Evolutionary conservation across 257 asterid genomes (phyloP).

Genomic region (Solanum medicagineum): DNA sequence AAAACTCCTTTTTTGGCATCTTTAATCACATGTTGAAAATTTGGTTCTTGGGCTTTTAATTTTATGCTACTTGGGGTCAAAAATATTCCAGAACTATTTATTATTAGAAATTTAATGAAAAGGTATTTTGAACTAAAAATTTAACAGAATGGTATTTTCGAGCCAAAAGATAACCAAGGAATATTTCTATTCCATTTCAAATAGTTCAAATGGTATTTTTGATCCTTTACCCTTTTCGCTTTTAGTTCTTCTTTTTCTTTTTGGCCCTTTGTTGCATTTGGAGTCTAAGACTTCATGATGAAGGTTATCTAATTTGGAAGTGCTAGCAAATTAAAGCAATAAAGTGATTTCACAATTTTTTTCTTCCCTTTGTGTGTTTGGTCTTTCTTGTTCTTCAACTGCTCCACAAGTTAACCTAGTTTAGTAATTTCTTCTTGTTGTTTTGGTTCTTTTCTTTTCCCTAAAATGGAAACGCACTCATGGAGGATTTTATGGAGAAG

Average conservation of each 20-base stretch:
- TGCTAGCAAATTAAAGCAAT: neutral
- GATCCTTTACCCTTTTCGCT: neutral
- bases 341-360: neutral
- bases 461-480: neutral
- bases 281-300: neutral
- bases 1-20: neutral
- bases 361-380: neutral
- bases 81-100: too few species aligned
- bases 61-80: neutral
- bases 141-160: too few species aligned
- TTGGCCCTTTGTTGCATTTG: neutral
- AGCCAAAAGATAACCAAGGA: too few species aligned
- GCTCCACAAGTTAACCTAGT: neutral
- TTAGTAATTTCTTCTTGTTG: neutral
- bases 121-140: too few species aligned
- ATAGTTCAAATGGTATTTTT: too few species aligned
- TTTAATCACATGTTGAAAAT: neutral
- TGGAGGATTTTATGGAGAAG: neutral
- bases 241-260: neutral
- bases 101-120: too few species aligned
- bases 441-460: neutral
- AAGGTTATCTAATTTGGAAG: neutral
- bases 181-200: too few species aligned
- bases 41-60: neutral
- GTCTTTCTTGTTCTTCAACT: neutral